A percentile compares a stretch with the other conserved stretches of the same genome.
Evolutionary conservation across 2,329 filamentous ascomycete genomes (phyloP).

Genomic region (Cercospora nicotianae): DNA sequence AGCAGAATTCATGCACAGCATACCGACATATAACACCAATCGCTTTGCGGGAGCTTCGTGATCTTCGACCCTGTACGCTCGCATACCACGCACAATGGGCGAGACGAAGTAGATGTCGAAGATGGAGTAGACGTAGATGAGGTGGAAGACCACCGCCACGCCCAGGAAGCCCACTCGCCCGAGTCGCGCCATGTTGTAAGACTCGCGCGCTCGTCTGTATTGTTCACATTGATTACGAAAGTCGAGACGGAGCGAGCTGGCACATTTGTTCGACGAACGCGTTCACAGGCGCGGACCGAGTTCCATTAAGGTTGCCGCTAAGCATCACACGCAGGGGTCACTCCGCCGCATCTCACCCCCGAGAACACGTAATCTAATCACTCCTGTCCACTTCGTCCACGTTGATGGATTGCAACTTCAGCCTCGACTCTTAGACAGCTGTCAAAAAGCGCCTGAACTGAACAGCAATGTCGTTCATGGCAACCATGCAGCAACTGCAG

Average conservation of each 20-base stretch:
- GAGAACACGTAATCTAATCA: background rate
- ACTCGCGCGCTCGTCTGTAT: background rate
- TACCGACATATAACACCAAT: conserved; percentile 89
- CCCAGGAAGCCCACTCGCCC: conserved; percentile 80
- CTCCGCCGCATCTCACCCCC: background rate
- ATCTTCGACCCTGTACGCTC: conserved; percentile 67
- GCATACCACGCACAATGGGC: conserved; percentile 95
- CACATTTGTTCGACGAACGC: background rate
- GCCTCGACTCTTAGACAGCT: no score
- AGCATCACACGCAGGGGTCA: background rate
- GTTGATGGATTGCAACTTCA: background rate
- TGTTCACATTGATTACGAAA: background rate
- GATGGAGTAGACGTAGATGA: conserved; percentile 91
- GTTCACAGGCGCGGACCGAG: conserved; percentile 2
- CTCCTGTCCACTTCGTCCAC: background rate
- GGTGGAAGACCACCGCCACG: conserved; percentile 86
- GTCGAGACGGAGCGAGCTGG: background rate
- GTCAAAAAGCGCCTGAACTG: no score
- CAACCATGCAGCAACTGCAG: no score
- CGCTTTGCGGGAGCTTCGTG: conserved; percentile 77
- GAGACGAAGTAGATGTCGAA: conserved; percentile 99
- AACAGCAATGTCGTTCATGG: no score
- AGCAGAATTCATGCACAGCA: conserved; percentile 14
- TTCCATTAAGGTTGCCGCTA: conserved; percentile 7
- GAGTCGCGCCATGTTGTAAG: conserved; percentile 53